Conservation (phyloP, 306 rosid genomes). For the Notholithocarpus densiflorus region DNA sequence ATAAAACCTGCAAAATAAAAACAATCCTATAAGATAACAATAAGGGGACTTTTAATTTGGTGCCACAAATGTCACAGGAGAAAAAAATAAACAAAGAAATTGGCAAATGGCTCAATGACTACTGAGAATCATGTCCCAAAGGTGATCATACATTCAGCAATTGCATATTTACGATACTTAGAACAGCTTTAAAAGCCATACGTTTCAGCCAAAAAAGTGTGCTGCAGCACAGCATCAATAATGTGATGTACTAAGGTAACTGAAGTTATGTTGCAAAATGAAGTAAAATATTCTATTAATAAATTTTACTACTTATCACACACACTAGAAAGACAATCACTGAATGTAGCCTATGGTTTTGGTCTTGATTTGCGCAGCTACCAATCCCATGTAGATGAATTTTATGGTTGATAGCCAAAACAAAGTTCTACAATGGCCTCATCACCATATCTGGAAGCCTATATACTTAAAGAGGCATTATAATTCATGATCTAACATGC, state of each 20-base stretch:
- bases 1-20: conserved; percentile 58
- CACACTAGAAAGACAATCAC: too few relatives aligned
- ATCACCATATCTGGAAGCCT: too few relatives aligned
- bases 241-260: not conserved
- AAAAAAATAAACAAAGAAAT: not conserved
- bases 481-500: too few relatives aligned
- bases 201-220: not conserved
- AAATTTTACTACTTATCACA: too few relatives aligned
- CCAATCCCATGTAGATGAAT: too few relatives aligned
- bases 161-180: not conserved
- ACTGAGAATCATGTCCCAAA: not conserved
- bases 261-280: not conserved
- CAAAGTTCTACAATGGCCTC: too few relatives aligned
- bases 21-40: not conserved
- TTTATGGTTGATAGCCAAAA: too few relatives aligned
- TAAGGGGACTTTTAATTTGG: not conserved
- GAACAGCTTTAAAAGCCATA: not conserved
- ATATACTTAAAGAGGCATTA: too few relatives aligned
- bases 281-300: not conserved
- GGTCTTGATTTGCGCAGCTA: too few relatives aligned
- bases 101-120: not conserved
- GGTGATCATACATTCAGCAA: not conserved
- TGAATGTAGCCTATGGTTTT: too few relatives aligned
- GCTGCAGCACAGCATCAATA: not conserved
- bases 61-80: not conserved